Base-by-base conservation (phyloP, 768 basidiomycete genomes). In the Paxillus rubicundulus region DNA sequence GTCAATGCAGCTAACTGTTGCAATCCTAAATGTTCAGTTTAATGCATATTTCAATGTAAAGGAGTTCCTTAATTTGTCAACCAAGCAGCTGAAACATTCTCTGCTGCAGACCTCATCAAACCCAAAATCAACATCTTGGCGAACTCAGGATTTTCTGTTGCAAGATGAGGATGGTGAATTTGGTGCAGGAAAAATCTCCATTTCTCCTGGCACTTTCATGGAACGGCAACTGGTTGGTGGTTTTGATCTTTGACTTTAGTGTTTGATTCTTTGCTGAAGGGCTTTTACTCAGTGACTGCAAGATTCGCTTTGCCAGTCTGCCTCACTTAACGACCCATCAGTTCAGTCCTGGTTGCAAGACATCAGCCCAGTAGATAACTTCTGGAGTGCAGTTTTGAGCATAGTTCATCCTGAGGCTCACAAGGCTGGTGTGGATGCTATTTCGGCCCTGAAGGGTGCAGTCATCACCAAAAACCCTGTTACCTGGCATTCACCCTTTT, bases 401-500 rank as follows among this genome's bases (percentile, higher is more conserved):
- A n/a, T 37, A n/a, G 36, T 37, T 37, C 9, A 37, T 37, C 36
- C 36, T 9, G 36, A 37, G 39, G n/a, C 17, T 9, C 18, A 20
- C 39, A 40, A 40, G 14, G 39, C 39, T 40, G 39, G 16, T 10
- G 6, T 40, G 39, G 39, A 40, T 9, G 18, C 39, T 17, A 41
- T 2, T 10, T 4, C 12, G 4, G 36, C 36, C 10, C 36, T 36
- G 10, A 16, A 10, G 12, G n/a, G 13, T 10, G n/a, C 36, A 12
- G n/a, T 37, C 5, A 10, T 12, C n/a, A 12, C 36, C 36, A 13
- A 12, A 10, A 37, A 7, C 13, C 44, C 8, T 14, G 20, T 18
- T 37, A 36, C 36, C 3, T 53, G 52, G 52, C 46, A 47, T 14
- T 53, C 39, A 6, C 2, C 6, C 6, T 53, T 39, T 44, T 42